Percentiles rank a stretch among this genome's conserved stretches.
phyloP scores from a whole-genome alignment of 1,284 basidiomycete genomes.

The Coriolopsis trogii region DNA sequence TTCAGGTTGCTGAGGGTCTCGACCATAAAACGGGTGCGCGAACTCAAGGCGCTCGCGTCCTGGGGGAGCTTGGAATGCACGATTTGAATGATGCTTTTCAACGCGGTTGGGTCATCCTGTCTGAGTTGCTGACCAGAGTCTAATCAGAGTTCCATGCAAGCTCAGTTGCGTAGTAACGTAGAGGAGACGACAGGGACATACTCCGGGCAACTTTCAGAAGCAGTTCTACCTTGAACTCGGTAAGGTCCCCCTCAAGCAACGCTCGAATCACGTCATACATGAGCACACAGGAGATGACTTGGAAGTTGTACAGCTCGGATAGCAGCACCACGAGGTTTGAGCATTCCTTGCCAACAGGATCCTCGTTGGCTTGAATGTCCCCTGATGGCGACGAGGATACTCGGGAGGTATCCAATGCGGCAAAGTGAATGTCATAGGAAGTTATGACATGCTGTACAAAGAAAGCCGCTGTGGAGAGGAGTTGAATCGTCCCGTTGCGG shows the following conservation, averaged over 20 bases:
- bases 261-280: conserved; percentile 90
- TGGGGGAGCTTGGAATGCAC: conserved; percentile 75
- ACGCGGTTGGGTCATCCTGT: conserved; percentile 83
- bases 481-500: not conserved
- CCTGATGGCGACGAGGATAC: too few relatives aligned
- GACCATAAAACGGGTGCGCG: conserved; percentile 89
- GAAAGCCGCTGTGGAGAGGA: conserved; percentile 60
- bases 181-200: conserved; percentile 42
- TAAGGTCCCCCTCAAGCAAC: conserved; percentile 68
- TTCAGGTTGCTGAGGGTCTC: conserved; percentile 90
- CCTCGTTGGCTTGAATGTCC: conserved; percentile 26
- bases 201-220: conserved; percentile 86
- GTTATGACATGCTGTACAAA: conserved; percentile 74
- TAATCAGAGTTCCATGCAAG: conserved; percentile 35
- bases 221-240: conserved; percentile 86
- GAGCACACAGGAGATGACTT: conserved; percentile 86
- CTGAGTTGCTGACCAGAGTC: conserved; percentile 87
- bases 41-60: conserved; percentile 64
- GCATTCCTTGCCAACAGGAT: conserved; percentile 78
- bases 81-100: conserved; percentile 85
- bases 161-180: not conserved
- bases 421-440: conserved; percentile 65
- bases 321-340: conserved; percentile 88
- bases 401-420: conserved; percentile 17
- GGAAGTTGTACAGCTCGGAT: conserved; percentile 95